Conservation (phyloP, 768 basidiomycete genomes). For the Hericium rajendrae region DNA sequence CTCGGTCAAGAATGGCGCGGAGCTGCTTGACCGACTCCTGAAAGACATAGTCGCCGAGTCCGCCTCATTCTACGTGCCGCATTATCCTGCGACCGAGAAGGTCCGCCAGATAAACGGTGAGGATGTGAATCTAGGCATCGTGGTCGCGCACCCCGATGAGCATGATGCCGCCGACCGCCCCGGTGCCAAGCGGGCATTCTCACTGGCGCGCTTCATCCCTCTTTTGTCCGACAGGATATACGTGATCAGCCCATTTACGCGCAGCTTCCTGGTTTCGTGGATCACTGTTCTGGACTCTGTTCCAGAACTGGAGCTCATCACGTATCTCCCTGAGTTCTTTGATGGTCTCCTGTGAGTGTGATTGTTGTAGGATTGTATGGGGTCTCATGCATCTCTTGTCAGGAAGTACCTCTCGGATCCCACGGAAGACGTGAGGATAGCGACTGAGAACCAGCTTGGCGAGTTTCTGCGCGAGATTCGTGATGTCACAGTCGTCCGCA, state of each 20-base stretch:
- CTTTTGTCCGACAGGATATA: slow-evolving; percentile 88
- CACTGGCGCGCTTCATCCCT: slow-evolving; percentile 89
- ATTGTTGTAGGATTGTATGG: slow-evolving; percentile 1
- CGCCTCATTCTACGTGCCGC: slow-evolving; percentile 88
- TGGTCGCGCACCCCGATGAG: slow-evolving; percentile 57
- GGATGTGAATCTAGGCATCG: slow-evolving; percentile 40
- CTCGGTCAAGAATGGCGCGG: slow-evolving; percentile 97
- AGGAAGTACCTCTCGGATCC: slow-evolving; percentile 96
- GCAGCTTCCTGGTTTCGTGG: slow-evolving; percentile 97
- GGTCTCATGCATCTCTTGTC: slow-evolving; percentile 10
- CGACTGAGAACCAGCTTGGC: slow-evolving; percentile 80
- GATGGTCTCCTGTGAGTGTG: slow-evolving; percentile 77
- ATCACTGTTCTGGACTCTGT: slow-evolving; percentile 92
- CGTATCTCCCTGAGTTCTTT: slow-evolving; percentile 89
- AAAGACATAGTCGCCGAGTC: slow-evolving; percentile 98
- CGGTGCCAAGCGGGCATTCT: slow-evolving; percentile 71
- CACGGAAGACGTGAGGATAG: slow-evolving; percentile 84
- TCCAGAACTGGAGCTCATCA: slow-evolving; percentile 90
- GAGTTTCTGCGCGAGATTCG: slow-evolving; percentile 89
- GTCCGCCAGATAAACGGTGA: slow-evolving; percentile 26
- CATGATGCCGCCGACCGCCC: slow-evolving; percentile 27
- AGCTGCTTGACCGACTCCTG: slow-evolving; percentile 90
- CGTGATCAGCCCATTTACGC: slow-evolving; percentile 90
- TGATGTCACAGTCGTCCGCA: slow-evolving; percentile 70
- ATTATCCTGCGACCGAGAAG: slow-evolving; percentile 73